Evolutionary conservation across 129 eudicot genomes (phyloP).

Genomic region (Rutidosis leptorrhynchoides): DNA sequence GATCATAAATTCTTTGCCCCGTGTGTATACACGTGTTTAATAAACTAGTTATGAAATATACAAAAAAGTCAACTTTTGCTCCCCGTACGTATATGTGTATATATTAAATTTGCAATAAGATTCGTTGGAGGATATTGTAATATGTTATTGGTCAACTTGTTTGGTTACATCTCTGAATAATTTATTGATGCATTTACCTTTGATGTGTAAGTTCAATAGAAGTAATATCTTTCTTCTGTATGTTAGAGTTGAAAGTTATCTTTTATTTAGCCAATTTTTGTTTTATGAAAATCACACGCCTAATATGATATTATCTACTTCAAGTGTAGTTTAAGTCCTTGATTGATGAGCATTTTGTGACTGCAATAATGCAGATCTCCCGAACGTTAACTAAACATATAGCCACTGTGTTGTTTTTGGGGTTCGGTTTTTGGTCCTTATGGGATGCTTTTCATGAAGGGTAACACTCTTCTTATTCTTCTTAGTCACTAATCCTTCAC

Average conservation of each 20-base stretch:
- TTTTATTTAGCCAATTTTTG: not conserved
- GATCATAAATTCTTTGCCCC: not conserved
- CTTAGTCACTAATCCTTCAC: not conserved
- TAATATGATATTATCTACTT: not conserved
- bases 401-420: slow-evolving; percentile 89
- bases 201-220: not conserved
- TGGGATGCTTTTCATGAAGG: slow-evolving; percentile 94
- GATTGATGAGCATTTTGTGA: slow-evolving; percentile 9
- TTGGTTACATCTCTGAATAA: not conserved
- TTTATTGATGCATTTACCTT: not conserved
- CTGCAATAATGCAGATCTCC: slow-evolving; percentile 58
- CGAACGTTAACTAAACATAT: slow-evolving; percentile 82
- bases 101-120: not conserved
- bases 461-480: slow-evolving; percentile 26
- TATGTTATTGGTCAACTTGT: not conserved
- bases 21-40: not conserved
- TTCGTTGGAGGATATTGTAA: not conserved
- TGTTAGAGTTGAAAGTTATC: not conserved
- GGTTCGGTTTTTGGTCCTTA: slow-evolving; percentile 89
- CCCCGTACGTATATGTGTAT: not conserved
- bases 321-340: not conserved
- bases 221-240: not conserved
- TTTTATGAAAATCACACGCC: not conserved
- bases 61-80: slow-evolving; percentile 19
- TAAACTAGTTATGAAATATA: not conserved